Evolutionary conservation across 179 eudicot species (phyloP).

Genomic region (Nepenthes alata): DNA sequence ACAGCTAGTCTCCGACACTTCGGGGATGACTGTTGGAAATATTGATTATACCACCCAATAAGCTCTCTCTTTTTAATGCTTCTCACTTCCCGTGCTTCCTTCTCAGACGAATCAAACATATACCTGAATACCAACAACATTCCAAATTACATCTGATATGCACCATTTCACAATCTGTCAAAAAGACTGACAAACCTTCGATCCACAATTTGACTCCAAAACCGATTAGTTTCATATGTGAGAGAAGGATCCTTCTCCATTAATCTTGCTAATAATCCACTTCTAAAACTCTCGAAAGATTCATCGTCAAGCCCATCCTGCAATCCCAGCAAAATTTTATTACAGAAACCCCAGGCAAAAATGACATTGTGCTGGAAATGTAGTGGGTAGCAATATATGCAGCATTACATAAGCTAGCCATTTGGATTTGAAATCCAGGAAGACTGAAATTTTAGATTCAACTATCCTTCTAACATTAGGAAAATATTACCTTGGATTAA

Average conservation of each 20-base stretch:
- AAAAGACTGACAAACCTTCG: constrained; percentile 35
- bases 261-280: constrained; percentile 63
- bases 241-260: constrained; percentile 89
- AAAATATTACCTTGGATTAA: too few relatives aligned
- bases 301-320: constrained; percentile 73
- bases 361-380: too few relatives aligned
- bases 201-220: constrained; percentile 77
- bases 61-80: constrained; percentile 47
- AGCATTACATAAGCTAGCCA: too few relatives aligned
- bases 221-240: constrained; percentile 64
- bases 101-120: constrained; percentile 68
- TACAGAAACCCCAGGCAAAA: neutral
- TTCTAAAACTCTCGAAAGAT: constrained; percentile 60
- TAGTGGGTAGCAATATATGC: neutral
- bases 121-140: constrained; percentile 39
- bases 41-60: constrained; percentile 55
- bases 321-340: constrained; percentile 9
- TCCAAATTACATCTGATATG: too few relatives aligned
- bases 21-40: constrained; percentile 44
- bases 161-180: neutral
- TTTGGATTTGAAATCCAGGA: too few relatives aligned
- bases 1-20: constrained; percentile 71
- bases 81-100: constrained; percentile 52
- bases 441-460: too few relatives aligned
- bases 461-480: too few relatives aligned